Evolutionary conservation across 2,329 filamentous ascomycete genomes (phyloP).

Genomic region (Alternaria brassicae): DNA sequence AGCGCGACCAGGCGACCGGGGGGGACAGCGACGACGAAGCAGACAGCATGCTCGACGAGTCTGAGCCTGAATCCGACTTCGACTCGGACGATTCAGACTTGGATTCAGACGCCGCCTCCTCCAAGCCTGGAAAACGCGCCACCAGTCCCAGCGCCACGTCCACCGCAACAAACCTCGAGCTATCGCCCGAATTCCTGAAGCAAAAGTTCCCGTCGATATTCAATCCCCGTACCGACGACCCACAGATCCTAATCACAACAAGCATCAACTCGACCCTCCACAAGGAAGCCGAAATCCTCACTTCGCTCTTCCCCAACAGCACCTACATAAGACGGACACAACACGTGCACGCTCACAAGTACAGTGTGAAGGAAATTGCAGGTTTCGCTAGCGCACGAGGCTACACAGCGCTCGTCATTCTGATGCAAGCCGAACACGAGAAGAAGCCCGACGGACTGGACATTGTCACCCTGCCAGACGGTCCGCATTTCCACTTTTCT

Average conservation of each 20-base stretch:
- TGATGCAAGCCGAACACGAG: slow-evolving; percentile 77
- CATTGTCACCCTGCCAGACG: slow-evolving; percentile 80
- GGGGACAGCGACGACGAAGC: slow-evolving; percentile 27
- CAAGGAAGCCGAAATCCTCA: slow-evolving; percentile 78
- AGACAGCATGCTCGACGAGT: slow-evolving; percentile 77
- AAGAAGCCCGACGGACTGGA: slow-evolving; percentile 85
- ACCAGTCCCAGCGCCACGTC: slow-evolving; percentile 61
- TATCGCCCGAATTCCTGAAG: slow-evolving; percentile 66
- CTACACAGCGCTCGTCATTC: slow-evolving; percentile 82
- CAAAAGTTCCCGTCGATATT: slow-evolving; percentile 68
- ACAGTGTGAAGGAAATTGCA: slow-evolving; percentile 88
- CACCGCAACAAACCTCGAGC: slow-evolving; percentile 65
- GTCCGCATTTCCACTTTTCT: slow-evolving; percentile 91
- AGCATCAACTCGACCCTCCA: slow-evolving; percentile 89
- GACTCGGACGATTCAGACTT: slow-evolving; percentile 60
- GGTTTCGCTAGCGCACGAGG: slow-evolving; percentile 81
- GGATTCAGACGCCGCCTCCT: slow-evolving; percentile 57
- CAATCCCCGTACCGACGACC: slow-evolving; percentile 60
- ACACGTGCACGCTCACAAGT: slow-evolving; percentile 87
- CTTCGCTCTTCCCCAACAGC: slow-evolving; percentile 79
- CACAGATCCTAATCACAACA: slow-evolving; percentile 93
- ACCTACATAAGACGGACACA: slow-evolving; percentile 84
- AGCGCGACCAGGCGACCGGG: slow-evolving; percentile 32
- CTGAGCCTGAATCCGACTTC: slow-evolving; percentile 34
- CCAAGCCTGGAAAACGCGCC: slow-evolving; percentile 57